Percentiles rank a stretch among this genome's conserved stretches.
phyloP scores from a whole-genome alignment of 164 flowering plant genomes.

The Aristolochia californica region DNA sequence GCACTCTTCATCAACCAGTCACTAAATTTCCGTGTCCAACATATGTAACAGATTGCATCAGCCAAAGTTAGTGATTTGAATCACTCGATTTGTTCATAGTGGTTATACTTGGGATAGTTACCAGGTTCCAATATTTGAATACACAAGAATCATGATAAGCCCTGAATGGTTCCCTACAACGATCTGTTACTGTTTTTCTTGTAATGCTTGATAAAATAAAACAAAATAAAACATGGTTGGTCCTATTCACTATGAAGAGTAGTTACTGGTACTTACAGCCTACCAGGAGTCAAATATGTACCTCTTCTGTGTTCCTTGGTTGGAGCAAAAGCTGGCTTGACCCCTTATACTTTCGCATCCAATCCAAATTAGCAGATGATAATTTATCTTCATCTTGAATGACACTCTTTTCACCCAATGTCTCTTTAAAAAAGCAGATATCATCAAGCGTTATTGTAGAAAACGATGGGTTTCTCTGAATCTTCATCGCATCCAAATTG shows the following conservation, averaged over 20 bases:
- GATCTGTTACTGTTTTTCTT: too few relatives aligned
- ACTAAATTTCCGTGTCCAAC: too few relatives aligned
- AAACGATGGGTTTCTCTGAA: constrained; percentile 48
- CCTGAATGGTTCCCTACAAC: too few relatives aligned
- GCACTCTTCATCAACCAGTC: too few relatives aligned
- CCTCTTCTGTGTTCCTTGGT: constrained; percentile 79
- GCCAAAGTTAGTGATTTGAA: too few relatives aligned
- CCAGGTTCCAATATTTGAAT: too few relatives aligned
- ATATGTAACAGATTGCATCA: too few relatives aligned
- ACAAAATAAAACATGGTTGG: too few relatives aligned
- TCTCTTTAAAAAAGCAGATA: constrained; percentile 41
- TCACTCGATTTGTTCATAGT: too few relatives aligned
- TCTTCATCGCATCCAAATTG: constrained; percentile 27
- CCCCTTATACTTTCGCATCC: constrained; percentile 83
- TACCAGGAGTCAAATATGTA: constrained; percentile 11
- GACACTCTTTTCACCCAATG: constrained; percentile 74
- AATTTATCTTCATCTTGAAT: constrained; percentile 66
- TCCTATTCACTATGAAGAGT: background rate
- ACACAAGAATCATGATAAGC: too few relatives aligned
- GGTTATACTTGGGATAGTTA: too few relatives aligned
- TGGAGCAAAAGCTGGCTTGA: constrained; percentile 78
- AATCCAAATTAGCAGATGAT: constrained; percentile 63
- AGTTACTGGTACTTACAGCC: background rate
- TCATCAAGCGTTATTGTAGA: constrained; percentile 53
- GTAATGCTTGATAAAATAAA: too few relatives aligned